Percentiles rank a stretch among this genome's conserved stretches.
These are phyloP conservation scores for Knoxia roxburghii DNA, from an alignment of 257 asterid genomes.

Conservation along the genomic window DNA sequence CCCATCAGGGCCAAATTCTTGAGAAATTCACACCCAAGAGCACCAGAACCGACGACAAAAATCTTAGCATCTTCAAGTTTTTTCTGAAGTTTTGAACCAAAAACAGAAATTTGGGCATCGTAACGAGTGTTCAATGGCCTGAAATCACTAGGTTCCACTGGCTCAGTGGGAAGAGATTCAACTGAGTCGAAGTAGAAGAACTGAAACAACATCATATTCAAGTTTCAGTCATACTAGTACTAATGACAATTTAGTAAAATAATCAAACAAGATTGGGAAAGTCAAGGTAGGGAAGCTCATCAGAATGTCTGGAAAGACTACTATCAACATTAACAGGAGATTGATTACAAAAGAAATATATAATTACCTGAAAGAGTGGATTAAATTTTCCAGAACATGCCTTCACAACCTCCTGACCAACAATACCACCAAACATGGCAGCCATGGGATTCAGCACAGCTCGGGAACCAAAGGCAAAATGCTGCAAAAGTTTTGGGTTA, in stretches of 20 bases:
- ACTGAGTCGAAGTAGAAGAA: constrained; percentile 87
- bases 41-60: constrained; percentile 94
- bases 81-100: constrained; percentile 79
- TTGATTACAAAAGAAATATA: not conserved
- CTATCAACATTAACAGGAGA: not conserved
- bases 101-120: constrained; percentile 92
- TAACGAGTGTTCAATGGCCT: constrained; percentile 74
- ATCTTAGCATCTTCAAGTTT: constrained; percentile 72
- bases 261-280: not conserved
- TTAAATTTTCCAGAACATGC: constrained; percentile 98
- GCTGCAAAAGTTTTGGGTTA: constrained; percentile 60
- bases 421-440: constrained; percentile 97
- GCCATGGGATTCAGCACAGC: constrained; percentile 96
- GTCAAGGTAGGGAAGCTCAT: not conserved
- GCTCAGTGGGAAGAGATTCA: constrained; percentile 86
- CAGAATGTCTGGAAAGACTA: not conserved
- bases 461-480: constrained; percentile 83
- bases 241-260: not conserved
- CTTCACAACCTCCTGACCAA: constrained; percentile 94
- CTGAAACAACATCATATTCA: constrained; percentile 37
- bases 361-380: constrained; percentile 76
- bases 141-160: constrained; percentile 61
- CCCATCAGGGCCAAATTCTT: constrained; percentile 94
- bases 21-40: constrained; percentile 89
- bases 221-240: not conserved